Conservation (phyloP, 1,284 basidiomycete species). For the Microbotryomycetes sp. region DNA sequence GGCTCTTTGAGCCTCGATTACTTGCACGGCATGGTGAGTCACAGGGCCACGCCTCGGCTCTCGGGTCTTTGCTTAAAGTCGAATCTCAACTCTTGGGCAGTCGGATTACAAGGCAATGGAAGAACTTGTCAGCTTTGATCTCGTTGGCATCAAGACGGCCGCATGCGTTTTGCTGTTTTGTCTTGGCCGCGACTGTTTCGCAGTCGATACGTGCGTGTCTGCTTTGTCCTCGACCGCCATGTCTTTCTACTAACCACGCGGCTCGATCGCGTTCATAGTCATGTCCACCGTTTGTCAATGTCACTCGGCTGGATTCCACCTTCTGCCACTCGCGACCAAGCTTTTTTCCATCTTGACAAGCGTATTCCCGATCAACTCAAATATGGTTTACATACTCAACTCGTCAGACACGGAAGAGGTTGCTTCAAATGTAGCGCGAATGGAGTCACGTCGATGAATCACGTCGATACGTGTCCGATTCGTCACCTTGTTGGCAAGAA, state of each 20-base stretch:
- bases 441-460: constrained; percentile 33
- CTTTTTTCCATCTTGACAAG: constrained; percentile 63
- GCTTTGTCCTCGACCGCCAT: not conserved
- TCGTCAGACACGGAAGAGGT: constrained; percentile 54
- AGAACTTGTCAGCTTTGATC: constrained; percentile 57
- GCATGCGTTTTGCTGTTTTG: constrained; percentile 71
- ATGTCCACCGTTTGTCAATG: constrained; percentile 59
- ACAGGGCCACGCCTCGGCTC: no score
- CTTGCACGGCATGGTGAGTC: constrained; percentile 21
- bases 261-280: constrained; percentile 32
- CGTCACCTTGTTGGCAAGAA: not conserved
- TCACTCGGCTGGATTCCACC: constrained; percentile 62
- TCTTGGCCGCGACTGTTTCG: constrained; percentile 61
- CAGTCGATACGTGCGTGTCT: constrained; percentile 55
- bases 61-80: not conserved
- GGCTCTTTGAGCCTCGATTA: constrained; percentile 29
- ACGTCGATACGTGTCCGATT: constrained; percentile 37
- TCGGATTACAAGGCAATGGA: constrained; percentile 58
- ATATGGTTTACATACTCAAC: constrained; percentile 61
- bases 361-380: constrained; percentile 59
- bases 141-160: constrained; percentile 71
- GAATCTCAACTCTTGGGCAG: not conserved
- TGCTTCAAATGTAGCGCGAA: constrained; percentile 39
- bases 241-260: not conserved
- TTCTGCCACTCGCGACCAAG: constrained; percentile 56